A percentile compares a stretch with the other conserved stretches of the same genome.
Conservation (phyloP, 805 yeast species). For the Candida qinlingensis region DNA sequence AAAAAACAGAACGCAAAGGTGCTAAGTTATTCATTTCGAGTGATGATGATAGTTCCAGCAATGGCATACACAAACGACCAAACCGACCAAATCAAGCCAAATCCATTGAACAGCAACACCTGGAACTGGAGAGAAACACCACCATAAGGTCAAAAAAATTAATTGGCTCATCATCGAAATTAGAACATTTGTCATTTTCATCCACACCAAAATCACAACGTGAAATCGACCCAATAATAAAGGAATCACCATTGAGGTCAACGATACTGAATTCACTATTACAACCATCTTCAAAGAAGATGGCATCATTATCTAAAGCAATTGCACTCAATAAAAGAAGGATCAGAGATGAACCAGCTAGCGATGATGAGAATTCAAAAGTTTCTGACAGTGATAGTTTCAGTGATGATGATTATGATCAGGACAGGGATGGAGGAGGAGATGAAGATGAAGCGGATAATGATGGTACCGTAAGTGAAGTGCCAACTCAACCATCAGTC, state of each 20-base stretch:
- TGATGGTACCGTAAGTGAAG: not conserved
- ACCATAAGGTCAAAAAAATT: constrained; percentile 10
- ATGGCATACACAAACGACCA: too few species aligned
- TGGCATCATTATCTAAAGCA: constrained; percentile 7
- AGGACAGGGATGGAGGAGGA: constrained; percentile 8
- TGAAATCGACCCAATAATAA: not conserved
- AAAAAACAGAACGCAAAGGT: constrained; percentile 2
- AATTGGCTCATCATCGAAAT: not conserved
- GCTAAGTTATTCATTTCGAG: constrained; percentile 17
- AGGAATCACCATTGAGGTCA: constrained; percentile 7
- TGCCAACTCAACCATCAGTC: not conserved
- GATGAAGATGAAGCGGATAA: constrained; percentile 5
- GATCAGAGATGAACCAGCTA: not conserved
- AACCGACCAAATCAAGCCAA: not conserved
- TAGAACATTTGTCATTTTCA: not conserved
- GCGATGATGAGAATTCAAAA: not conserved
- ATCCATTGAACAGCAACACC: constrained; percentile 11
- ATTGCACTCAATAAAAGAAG: constrained; percentile 6
- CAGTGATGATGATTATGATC: constrained; percentile 15
- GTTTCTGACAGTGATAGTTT: constrained; percentile 8
- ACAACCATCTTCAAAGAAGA: constrained; percentile 7
- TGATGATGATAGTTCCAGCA: constrained; percentile 8
- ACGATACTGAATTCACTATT: constrained; percentile 5
- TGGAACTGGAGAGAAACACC: constrained; percentile 18
- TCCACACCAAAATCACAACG: not conserved